Percentiles rank a stretch among this genome's conserved stretches.
These are phyloP conservation scores for Russula foetens DNA, from an alignment of 768 basidiomycete genomes.

Conservation along the genomic window DNA sequence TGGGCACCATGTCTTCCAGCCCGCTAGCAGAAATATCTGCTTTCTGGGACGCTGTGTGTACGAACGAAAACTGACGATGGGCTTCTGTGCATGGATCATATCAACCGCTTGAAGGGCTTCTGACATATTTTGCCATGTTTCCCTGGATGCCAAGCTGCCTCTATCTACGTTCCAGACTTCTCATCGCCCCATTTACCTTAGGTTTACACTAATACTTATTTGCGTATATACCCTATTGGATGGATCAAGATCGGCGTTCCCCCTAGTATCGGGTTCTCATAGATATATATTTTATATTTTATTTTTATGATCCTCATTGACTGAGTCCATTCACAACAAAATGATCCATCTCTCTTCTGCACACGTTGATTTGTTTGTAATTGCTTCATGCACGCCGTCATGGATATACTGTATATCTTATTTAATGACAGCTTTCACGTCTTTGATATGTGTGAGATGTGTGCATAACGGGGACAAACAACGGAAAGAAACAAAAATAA, in stretches of 20 bases:
- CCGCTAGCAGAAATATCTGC: not conserved
- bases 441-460: too few relatives aligned
- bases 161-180: not conserved
- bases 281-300: too few relatives aligned
- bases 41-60: constrained; percentile 1
- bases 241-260: not conserved
- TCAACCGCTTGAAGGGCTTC: not conserved
- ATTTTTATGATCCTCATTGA: constrained; percentile 4
- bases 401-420: too few relatives aligned
- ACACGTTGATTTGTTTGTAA: not conserved
- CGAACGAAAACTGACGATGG: constrained; percentile 6
- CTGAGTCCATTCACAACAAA: not conserved
- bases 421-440: not conserved
- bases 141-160: not conserved
- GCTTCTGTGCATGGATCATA: not conserved
- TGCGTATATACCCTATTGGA: not conserved
- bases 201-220: not conserved
- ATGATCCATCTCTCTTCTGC: not conserved
- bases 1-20: constrained; percentile 3
- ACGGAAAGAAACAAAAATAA: not conserved
- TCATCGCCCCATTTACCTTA: not conserved
- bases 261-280: too few relatives aligned
- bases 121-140: not conserved
- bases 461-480: too few relatives aligned
- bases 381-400: not conserved